phyloP scores from a whole-genome alignment of 2,329 filamentous ascomycete genomes.

The Cladobotryum protrusum region DNA sequence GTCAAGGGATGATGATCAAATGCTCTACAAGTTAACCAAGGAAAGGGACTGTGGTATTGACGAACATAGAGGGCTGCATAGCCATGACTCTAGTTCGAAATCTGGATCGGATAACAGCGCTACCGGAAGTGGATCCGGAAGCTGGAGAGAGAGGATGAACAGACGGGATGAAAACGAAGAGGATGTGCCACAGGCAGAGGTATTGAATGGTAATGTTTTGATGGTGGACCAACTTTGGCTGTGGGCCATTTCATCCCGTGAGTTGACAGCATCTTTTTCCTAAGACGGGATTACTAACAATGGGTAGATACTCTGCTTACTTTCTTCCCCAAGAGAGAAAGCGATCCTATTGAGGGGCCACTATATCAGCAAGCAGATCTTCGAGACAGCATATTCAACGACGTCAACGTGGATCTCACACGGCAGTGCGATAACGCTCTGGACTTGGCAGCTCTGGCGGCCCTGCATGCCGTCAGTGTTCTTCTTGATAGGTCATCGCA shows the following conservation, averaged over 20 bases:
- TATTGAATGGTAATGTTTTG: slow-evolving; percentile 51
- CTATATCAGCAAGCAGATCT: slow-evolving; percentile 56
- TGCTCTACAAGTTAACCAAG: slow-evolving; percentile 60
- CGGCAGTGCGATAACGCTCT: slow-evolving; percentile 55
- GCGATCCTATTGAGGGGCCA: slow-evolving; percentile 47
- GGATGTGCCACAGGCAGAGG: slow-evolving; percentile 26
- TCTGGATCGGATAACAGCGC: slow-evolving; percentile 7
- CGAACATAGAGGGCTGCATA: slow-evolving; percentile 19
- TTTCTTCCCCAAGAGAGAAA: slow-evolving; percentile 51
- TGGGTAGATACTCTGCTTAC: slow-evolving; percentile 43
- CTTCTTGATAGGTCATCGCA: slow-evolving; percentile 54
- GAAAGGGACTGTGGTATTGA: slow-evolving; percentile 26
- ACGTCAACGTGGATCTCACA: slow-evolving; percentile 58
- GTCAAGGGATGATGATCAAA: slow-evolving; percentile 58
- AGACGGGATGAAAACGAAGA: slow-evolving; percentile 15
- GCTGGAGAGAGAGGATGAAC: slow-evolving; percentile 22
- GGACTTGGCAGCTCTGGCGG: slow-evolving; percentile 57
- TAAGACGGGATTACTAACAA: slow-evolving; percentile 9
- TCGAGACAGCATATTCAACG: slow-evolving; percentile 58
- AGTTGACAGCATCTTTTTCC: slow-evolving; percentile 17
- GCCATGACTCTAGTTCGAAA: slow-evolving; percentile 24
- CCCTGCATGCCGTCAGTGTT: slow-evolving; percentile 56
- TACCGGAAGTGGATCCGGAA: slow-evolving; percentile 19
- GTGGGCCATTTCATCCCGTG: slow-evolving; percentile 50
- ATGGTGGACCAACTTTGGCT: slow-evolving; percentile 65